Percentiles rank a stretch among this genome's conserved stretches.
These are phyloP conservation scores for Trichaptum fuscoviolaceum DNA, from an alignment of 768 basidiomycete genomes.

Conservation along the genomic window DNA sequence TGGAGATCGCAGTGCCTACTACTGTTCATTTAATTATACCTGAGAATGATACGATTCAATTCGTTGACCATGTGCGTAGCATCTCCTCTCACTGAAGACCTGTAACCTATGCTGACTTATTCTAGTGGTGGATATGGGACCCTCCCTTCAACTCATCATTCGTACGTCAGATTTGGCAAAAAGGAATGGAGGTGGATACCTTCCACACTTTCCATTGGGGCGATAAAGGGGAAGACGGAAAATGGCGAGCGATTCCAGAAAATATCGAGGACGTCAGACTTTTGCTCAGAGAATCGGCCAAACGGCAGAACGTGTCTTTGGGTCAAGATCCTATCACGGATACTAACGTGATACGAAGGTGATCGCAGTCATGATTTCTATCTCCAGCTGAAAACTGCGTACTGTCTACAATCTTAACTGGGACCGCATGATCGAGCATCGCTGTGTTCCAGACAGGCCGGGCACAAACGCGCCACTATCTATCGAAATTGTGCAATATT, in stretches of 20 bases:
- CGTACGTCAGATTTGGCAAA: constrained; percentile 40
- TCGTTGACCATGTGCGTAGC: constrained; percentile 39
- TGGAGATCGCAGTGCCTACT: constrained; percentile 45
- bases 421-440: no score
- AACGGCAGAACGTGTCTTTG: constrained; percentile 21
- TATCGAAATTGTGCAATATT: no score
- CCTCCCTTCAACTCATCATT: constrained; percentile 42
- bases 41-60: constrained; percentile 35
- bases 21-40: constrained; percentile 38
- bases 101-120: neutral
- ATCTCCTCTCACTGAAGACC: constrained; percentile 1
- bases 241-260: constrained; percentile 29
- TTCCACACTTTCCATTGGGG: constrained; percentile 51
- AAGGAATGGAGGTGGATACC: constrained; percentile 45
- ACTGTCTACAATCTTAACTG: no score
- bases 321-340: neutral
- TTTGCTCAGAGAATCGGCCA: constrained; percentile 34
- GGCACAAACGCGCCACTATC: no score
- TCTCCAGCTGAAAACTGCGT: neutral
- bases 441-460: no score
- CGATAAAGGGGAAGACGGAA: constrained; percentile 28
- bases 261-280: constrained; percentile 33
- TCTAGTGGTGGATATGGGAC: constrained; percentile 42
- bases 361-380: neutral
- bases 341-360: neutral